These are phyloP conservation scores for Fusarium ramigenum DNA, from an alignment of 2,329 filamentous ascomycete species.

Conservation along the genomic window DNA sequence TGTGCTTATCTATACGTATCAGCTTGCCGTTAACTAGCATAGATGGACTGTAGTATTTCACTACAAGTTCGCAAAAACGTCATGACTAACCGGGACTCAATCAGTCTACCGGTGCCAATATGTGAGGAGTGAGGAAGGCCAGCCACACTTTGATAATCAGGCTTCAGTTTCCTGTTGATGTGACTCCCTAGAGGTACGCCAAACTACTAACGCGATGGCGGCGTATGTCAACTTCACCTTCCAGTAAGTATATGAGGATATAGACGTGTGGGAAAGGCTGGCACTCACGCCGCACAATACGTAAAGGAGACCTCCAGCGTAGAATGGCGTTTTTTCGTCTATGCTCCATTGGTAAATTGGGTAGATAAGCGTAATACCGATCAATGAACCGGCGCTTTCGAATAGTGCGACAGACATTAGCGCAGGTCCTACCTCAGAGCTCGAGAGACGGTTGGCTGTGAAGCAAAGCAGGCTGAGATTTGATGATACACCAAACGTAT, in stretches of 20 bases:
- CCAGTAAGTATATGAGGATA: background rate
- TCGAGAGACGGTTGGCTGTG: background rate
- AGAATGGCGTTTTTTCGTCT: background rate
- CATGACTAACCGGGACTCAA: background rate
- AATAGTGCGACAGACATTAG: background rate
- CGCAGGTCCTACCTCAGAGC: background rate
- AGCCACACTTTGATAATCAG: background rate
- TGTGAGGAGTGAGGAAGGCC: background rate
- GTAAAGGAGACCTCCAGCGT: background rate
- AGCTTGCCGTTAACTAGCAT: background rate
- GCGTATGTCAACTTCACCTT: background rate
- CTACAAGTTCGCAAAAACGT: background rate
- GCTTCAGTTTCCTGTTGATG: background rate
- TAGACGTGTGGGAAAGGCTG: background rate
- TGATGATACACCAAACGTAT: background rate
- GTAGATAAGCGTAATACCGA: background rate
- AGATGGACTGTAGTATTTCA: background rate
- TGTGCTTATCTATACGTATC: background rate
- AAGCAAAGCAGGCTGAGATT: background rate
- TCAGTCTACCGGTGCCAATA: background rate
- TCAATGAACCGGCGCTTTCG: background rate
- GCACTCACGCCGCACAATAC: background rate
- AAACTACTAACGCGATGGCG: background rate
- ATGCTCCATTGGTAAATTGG: background rate
- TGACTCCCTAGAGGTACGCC: background rate